phyloP scores from a whole-genome alignment of 352 stramenopile species.

The Pythium apleroticum region DNA sequence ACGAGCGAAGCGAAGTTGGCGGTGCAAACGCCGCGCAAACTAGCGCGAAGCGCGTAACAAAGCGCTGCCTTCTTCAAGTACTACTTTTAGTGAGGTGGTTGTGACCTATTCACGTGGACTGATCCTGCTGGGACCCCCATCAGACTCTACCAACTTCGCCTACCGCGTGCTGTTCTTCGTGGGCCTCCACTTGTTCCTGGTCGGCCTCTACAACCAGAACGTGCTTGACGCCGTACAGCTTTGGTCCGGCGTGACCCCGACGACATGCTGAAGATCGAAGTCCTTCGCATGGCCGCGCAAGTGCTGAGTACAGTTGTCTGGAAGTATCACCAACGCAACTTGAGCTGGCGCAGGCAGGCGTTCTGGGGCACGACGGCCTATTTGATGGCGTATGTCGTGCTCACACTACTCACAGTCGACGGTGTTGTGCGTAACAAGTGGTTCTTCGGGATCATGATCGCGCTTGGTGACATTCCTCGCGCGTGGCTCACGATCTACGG shows the following conservation, averaged over 20 bases:
- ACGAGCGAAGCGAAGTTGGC: too few species aligned
- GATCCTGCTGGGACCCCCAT: too few species aligned
- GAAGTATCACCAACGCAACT: constrained; percentile 8
- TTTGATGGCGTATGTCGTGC: constrained; percentile 5
- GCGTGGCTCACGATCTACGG: constrained; percentile 45
- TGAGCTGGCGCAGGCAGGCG: constrained; percentile 5
- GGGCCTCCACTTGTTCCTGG: constrained; percentile 7
- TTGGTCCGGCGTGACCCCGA: constrained; percentile 4
- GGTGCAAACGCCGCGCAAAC: too few species aligned
- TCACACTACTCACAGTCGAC: constrained; percentile 27
- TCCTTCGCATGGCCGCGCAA: neutral
- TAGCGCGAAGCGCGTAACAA: too few species aligned
- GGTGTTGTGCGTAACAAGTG: constrained; percentile 36
- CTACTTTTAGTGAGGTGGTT: too few species aligned
- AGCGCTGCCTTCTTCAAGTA: too few species aligned
- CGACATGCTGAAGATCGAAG: neutral
- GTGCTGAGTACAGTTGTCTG: neutral
- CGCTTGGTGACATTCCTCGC: constrained; percentile 36
- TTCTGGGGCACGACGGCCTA: constrained; percentile 11
- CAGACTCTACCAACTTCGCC: too few species aligned
- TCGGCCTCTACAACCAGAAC: constrained; percentile 18
- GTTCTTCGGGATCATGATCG: constrained; percentile 37
- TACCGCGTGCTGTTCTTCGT: constrained; percentile 15
- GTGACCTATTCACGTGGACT: too few species aligned
- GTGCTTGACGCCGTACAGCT: constrained; percentile 1